Base-by-base conservation (phyloP, 768 basidiomycete species). In the Tulasnella sp. region DNA sequence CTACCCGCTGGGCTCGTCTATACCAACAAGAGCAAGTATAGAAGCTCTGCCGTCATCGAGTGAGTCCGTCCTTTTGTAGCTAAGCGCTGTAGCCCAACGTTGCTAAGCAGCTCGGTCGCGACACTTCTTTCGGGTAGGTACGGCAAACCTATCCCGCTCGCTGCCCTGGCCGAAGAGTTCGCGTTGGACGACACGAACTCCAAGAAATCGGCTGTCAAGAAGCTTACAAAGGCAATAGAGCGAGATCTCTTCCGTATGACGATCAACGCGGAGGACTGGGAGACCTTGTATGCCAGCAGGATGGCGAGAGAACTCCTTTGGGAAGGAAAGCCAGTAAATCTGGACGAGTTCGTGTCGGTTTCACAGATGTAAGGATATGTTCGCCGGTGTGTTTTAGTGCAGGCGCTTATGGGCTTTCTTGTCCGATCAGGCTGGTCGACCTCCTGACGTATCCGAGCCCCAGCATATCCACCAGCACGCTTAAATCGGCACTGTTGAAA, bases 261-360 rank as follows among this genome's bases (percentile, higher is more conserved):
- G 5, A 79, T 98, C 60, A 98, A 99, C 68, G 88, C 92, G 11
- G 84, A 88, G 30, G 90, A 97, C 70, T 99, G 96, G 93, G 87
- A 94, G 62, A 88, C 90, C 0, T 75, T 96, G 3, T 89, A 87
- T 70, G 82, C 81, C 34, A 92, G 92, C 5, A 82, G 87, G 59
- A 97, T 94, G 86, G 91, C 93, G 12, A 77, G 89, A 53, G 89
- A 96, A 67, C 72, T 99, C 41, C 74, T 99, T n/a, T 98, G 92
- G 91, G 84, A 85, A 66, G 77, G 81, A 60, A 85, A 91, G 60
- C 78, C 80, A 29, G 81, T 98, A 60, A 76, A 81, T 52, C 78
- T 94, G 48, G 81, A 84, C 49, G 83, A 96, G 55, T 94, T 87
- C 67, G 85, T 92, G 21, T 70, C 75, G 11, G 78, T 96, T 58